Base-by-base conservation (phyloP, 768 basidiomycete genomes). In the Tylopilus vinaceipallidus region DNA sequence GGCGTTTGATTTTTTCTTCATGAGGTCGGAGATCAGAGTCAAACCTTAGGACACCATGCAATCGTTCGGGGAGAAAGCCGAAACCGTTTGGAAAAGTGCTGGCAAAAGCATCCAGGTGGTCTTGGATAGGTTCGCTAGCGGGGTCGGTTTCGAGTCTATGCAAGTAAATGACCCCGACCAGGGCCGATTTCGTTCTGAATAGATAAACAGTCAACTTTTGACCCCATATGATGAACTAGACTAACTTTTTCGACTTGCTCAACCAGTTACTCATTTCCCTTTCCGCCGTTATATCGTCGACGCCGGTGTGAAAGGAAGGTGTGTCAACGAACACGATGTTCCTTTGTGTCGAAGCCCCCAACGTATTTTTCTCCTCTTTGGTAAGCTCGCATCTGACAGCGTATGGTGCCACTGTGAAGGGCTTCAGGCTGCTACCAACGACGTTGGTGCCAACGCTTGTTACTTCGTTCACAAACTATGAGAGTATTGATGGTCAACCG, bases 321-420 rank as follows among this genome's bases (percentile, higher is more conserved):
- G 46, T 64, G 49, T 64, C 57, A 0, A 64, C 57, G 16, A 64
- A 55, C 13, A 64, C 62, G 9, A 62, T 56, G 27, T 38, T 13
- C 2, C 32, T 52, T 22, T 44, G 36, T 3, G 0, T 9, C 12
- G 17, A 9, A 1, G 8, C 20, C 1, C 23, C 3, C 17, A 59
- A 30, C 19, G 11, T 10, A 3, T 0, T 1, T 27, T 23, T 48
- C 4, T 34, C 59, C 4, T 7, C 20, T 0, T 37, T 39, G 0
- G 34, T 30, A 22, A 60, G 52, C 7, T 42, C 29, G 39, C 47
- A 55, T 52, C 42, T 55, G 24, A 61, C 32, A 16, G 61, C 61
- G 14, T 30, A 37, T n/a, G 52, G 45, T 2, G 37, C 19, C 2
- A 1, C 3, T 0, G 52, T 55, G 36, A 14, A 10, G n/a, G 53